These are phyloP conservation scores for Darksidea phi DNA, from an alignment of 495 filamentous ascomycete genomes.

Conservation along the genomic window DNA sequence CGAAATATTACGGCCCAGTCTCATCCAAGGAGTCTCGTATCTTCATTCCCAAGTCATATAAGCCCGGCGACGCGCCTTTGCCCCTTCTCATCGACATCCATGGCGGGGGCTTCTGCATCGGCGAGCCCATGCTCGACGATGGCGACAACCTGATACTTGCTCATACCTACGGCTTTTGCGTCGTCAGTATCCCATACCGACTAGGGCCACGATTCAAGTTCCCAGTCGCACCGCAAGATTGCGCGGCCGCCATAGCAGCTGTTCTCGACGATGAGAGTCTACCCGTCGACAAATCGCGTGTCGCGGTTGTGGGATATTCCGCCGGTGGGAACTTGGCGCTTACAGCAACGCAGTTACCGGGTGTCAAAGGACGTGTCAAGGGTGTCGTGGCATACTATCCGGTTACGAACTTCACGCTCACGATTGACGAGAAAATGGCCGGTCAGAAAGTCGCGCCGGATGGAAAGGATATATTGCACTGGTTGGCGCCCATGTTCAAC, in stretches of 20 bases:
- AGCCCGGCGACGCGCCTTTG: constrained; percentile 3
- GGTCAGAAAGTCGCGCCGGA: neutral
- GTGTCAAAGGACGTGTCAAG: constrained; percentile 3
- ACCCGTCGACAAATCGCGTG: constrained; percentile 3
- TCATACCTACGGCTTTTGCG: constrained; percentile 3
- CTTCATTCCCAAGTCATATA: constrained; percentile 10
- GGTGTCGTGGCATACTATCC: constrained; percentile 6
- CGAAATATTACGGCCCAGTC: constrained; percentile 3
- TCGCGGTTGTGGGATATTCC: constrained; percentile 1
- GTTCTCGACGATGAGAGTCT: constrained; percentile 4
- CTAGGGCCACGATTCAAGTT: constrained; percentile 1
- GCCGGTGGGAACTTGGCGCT: constrained; percentile 5
- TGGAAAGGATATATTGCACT: constrained; percentile 3
- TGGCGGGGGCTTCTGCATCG: constrained; percentile 7
- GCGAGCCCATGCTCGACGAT: constrained; percentile 1
- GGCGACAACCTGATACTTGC: constrained; percentile 1
- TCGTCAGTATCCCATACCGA: constrained; percentile 6
- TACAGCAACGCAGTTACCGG: constrained; percentile 5
- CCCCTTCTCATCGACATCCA: constrained; percentile 8
- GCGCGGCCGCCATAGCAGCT: constrained; percentile 1
- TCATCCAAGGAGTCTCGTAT: neutral
- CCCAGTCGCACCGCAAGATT: neutral
- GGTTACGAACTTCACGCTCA: constrained; percentile 3
- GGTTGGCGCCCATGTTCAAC: constrained; percentile 2
- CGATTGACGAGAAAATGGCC: constrained; percentile 2